A percentile compares a stretch with the other conserved stretches of the same genome.
Evolutionary conservation across 129 eudicot species (phyloP).

Genomic region (Solidago caesia): DNA sequence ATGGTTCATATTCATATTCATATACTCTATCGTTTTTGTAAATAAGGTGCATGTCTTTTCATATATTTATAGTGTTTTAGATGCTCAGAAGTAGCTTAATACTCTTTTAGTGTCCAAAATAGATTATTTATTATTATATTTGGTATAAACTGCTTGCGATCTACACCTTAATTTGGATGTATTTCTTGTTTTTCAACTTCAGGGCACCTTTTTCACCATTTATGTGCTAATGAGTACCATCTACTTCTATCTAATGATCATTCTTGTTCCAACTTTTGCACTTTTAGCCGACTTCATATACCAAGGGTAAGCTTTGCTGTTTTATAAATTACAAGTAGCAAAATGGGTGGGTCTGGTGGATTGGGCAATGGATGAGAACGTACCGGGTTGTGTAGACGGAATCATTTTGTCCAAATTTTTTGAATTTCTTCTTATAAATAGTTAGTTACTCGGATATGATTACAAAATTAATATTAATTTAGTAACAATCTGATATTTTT

Average conservation of each 20-base stretch:
- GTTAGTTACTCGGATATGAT: too few species aligned
- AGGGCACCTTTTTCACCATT: constrained; percentile 68
- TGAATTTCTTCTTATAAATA: not conserved
- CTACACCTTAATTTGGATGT: not conserved
- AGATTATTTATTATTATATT: not conserved
- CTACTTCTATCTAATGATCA: constrained; percentile 67
- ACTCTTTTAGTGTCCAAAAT: not conserved
- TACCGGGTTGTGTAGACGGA: not conserved
- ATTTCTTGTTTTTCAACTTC: constrained; percentile 29
- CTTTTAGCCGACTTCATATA: constrained; percentile 67
- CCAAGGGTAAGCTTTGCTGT: constrained; percentile 59
- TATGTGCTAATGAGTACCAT: constrained; percentile 70
- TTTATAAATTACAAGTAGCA: not conserved
- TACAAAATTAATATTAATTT: too few species aligned
- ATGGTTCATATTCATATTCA: constrained; percentile 82
- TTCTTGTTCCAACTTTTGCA: constrained; percentile 75
- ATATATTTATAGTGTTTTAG: not conserved
- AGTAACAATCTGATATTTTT: too few species aligned
- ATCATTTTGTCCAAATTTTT: not conserved
- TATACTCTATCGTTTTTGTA: constrained; percentile 60
- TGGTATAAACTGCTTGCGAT: not conserved
- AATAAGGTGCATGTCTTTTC: constrained; percentile 45
- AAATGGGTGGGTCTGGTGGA: not conserved
- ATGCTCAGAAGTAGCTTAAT: not conserved
- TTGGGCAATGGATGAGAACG: not conserved